Conservation (phyloP, 768 basidiomycete species). For the Agaricus subrufescens region DNA sequence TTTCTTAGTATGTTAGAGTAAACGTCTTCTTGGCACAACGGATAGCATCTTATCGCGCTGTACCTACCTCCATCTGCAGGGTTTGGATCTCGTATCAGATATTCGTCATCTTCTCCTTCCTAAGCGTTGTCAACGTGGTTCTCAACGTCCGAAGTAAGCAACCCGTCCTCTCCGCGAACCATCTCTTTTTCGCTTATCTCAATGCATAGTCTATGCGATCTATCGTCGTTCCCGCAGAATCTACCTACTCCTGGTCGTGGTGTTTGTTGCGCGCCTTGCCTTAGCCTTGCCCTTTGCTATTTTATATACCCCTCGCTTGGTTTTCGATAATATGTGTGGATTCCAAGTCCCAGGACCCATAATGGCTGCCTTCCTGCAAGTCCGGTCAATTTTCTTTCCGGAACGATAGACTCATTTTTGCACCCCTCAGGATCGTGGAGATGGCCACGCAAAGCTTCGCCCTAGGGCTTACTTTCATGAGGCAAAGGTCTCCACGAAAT, state of each 20-base stretch:
- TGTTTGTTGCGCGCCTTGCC: background rate
- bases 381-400: background rate
- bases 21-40: slow-evolving; percentile 10
- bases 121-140: slow-evolving; percentile 4
- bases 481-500: background rate
- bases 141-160: slow-evolving; percentile 1
- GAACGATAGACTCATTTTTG: background rate
- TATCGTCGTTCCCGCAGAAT: background rate
- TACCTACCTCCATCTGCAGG: slow-evolving; percentile 10
- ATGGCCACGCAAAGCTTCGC: background rate
- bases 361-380: background rate
- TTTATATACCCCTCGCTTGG: background rate
- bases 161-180: background rate
- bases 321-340: background rate
- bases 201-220: background rate
- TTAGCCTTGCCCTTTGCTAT: background rate
- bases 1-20: background rate
- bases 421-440: background rate
- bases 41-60: slow-evolving; percentile 10
- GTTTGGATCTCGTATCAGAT: slow-evolving; percentile 14
- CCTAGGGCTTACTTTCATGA: background rate
- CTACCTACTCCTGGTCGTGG: background rate
- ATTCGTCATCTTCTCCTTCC: slow-evolving; percentile 9
- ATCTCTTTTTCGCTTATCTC: background rate
- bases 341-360: background rate